Evolutionary conservation across 1,284 basidiomycete species (phyloP).

Genomic region (Microbotryum lychnidis-dioicae): DNA sequence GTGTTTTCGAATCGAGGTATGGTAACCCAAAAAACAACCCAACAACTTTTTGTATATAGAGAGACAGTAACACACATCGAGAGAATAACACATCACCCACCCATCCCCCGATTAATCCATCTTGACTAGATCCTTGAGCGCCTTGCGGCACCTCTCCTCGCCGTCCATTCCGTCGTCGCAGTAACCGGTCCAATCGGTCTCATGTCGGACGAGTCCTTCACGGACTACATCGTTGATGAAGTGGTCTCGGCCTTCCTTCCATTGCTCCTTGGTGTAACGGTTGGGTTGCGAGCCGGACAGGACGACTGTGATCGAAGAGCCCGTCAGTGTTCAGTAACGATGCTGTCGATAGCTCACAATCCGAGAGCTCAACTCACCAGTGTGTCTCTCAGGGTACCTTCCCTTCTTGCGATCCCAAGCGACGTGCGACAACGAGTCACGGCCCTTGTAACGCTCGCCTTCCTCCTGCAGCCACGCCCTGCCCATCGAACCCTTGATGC

Average conservation of each 20-base stretch:
- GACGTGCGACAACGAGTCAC: slow-evolving; percentile 8
- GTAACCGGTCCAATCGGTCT: slow-evolving; percentile 21
- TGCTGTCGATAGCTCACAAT: background rate
- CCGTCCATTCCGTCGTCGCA: slow-evolving; percentile 4
- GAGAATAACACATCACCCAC: no score
- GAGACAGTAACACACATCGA: no score
- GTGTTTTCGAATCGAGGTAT: no score
- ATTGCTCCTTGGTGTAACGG: slow-evolving; percentile 6
- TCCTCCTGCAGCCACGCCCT: slow-evolving; percentile 21
- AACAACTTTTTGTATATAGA: no score
- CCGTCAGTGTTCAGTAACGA: background rate
- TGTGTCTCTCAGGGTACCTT: slow-evolving; percentile 27
- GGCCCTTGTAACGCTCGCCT: slow-evolving; percentile 14
- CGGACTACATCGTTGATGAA: slow-evolving; percentile 27
- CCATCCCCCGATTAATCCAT: slow-evolving; percentile 15
- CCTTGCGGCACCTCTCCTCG: slow-evolving; percentile 15
- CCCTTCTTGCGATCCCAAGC: slow-evolving; percentile 23
- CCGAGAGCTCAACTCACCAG: slow-evolving; percentile 7
- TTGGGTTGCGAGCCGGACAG: background rate
- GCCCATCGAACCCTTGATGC: slow-evolving; percentile 17
- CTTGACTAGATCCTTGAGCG: slow-evolving; percentile 12
- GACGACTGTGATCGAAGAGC: background rate
- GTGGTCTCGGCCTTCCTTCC: background rate
- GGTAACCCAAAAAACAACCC: no score
- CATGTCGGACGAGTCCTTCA: slow-evolving; percentile 20